Evolutionary conservation across 1,284 basidiomycete genomes (phyloP).

Genomic region (Malassezia vespertilionis): DNA sequence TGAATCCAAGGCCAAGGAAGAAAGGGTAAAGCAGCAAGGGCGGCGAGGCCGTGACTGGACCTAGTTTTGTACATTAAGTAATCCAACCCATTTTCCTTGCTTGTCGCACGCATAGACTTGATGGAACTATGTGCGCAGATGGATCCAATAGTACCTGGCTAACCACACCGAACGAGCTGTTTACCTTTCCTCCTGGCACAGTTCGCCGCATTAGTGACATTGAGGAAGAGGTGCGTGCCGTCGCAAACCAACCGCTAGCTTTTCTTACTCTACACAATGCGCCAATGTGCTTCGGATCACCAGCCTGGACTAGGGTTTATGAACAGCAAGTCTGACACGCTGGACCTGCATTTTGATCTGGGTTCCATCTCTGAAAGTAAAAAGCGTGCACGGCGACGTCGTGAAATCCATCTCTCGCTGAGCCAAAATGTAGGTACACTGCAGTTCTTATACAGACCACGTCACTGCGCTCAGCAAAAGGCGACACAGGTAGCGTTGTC

Average conservation of each 20-base stretch:
- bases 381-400: too few species aligned
- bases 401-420: background rate
- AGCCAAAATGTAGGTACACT: slow-evolving; percentile 4
- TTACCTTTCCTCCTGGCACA: background rate
- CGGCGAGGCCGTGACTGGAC: slow-evolving; percentile 11
- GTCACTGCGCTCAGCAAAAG: slow-evolving; percentile 25
- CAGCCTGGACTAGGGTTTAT: slow-evolving; percentile 6
- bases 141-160: background rate
- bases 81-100: background rate
- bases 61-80: background rate
- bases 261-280: slow-evolving; percentile 25
- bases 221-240: slow-evolving; percentile 24
- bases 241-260: slow-evolving; percentile 6
- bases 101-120: too few species aligned
- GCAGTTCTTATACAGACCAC: slow-evolving; percentile 24
- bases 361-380: background rate
- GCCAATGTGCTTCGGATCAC: background rate
- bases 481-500: slow-evolving; percentile 38
- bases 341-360: background rate
- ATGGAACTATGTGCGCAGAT: too few species aligned
- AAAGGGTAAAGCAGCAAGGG: slow-evolving; percentile 1
- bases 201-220: slow-evolving; percentile 21
- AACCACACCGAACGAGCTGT: background rate
- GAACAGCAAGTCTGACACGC: slow-evolving; percentile 2
- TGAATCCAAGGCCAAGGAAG: background rate